A percentile compares a stretch with the other conserved stretches of the same genome.
These are phyloP conservation scores for Naematelia encephala DNA, from an alignment of 768 basidiomycete genomes.

Conservation along the genomic window DNA sequence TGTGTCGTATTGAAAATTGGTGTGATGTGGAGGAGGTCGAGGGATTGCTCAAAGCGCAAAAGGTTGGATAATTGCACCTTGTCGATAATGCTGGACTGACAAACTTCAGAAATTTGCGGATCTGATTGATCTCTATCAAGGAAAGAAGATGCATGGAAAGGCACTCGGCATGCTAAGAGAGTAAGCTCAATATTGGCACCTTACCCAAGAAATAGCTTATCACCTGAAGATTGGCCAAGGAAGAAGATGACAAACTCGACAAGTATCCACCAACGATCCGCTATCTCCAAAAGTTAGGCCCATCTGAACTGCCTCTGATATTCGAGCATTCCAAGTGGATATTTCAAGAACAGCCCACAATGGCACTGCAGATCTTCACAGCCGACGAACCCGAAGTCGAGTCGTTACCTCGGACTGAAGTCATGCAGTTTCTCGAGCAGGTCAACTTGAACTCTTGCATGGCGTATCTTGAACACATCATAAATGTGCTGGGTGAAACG, in stretches of 20 bases:
- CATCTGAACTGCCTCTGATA: slow-evolving; percentile 73
- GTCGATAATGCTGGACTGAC: not conserved
- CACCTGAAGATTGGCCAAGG: slow-evolving; percentile 65
- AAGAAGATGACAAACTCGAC: slow-evolving; percentile 71
- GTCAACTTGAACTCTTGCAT: slow-evolving; percentile 61
- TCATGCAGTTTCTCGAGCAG: slow-evolving; percentile 72
- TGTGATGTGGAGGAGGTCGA: slow-evolving; percentile 95
- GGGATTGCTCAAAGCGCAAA: slow-evolving; percentile 71
- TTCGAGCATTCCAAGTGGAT: slow-evolving; percentile 82
- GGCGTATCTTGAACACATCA: slow-evolving; percentile 80
- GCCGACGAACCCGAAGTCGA: slow-evolving; percentile 81
- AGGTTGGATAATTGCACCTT: slow-evolving; percentile 55
- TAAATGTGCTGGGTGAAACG: slow-evolving; percentile 68
- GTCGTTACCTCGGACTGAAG: slow-evolving; percentile 66
- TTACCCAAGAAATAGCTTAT: not conserved
- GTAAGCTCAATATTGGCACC: slow-evolving; percentile 58
- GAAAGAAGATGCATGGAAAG: slow-evolving; percentile 91
- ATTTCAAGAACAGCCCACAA: slow-evolving; percentile 60
- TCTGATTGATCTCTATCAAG: slow-evolving; percentile 84
- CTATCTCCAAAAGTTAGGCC: slow-evolving; percentile 87
- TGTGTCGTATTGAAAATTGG: slow-evolving; percentile 92
- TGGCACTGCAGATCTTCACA: slow-evolving; percentile 71
- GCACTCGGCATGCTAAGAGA: slow-evolving; percentile 78
- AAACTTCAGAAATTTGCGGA: slow-evolving; percentile 87
- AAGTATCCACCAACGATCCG: slow-evolving; percentile 77